Evolutionary conservation across 2,329 filamentous ascomycete genomes (phyloP), one percentile per base, ranked within the genome.

Genomic region (Pseudocercospora crystallina): DNA sequence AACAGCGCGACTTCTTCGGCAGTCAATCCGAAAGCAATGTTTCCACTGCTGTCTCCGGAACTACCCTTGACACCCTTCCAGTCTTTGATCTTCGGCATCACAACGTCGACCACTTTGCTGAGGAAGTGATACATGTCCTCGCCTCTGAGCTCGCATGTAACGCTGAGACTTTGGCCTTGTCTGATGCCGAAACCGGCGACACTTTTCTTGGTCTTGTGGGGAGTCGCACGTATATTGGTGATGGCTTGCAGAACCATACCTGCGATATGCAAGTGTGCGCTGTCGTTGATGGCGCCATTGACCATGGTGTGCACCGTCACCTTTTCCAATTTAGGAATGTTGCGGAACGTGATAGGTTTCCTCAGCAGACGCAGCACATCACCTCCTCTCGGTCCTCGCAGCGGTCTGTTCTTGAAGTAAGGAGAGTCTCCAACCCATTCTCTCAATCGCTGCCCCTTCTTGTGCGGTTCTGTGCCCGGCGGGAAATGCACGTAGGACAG

Each of bases 61-160:
- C 76, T 81, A 42, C 83, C 84, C 61, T 81, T 81, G n/a, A 88
- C 77, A 53, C 94, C 94, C 49, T 82, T 83, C 87, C 90, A 99
- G 62, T 99, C 94, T 78, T 97, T 99, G 73, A 99, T 95, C 66
- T 85, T 88, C 34, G 94, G 94, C 68, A 97, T 80, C 5, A 99
- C 91, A 8, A 97, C 77, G 68, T 95, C 90, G 48, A 97, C 79
- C 61, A 90, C 77, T 76, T 96, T 96, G 65, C 92, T 87, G 38
- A 99, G 68, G 70, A 99, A 96, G 69, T 96, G 86, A 57, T 89
- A 88, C 64, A 95, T 94, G 52, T 86, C 81, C 68, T 94, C 86
- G 29, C 89, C 90, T 49, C 79, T 77, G 56, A 99, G 74, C 20
- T 88, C 86, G 43, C 83, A 84, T 66, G 92, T 96, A 61, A 88